Conservation (phyloP, 2,329 filamentous ascomycete genomes). For the Iodosphaeria phyllophila region DNA sequence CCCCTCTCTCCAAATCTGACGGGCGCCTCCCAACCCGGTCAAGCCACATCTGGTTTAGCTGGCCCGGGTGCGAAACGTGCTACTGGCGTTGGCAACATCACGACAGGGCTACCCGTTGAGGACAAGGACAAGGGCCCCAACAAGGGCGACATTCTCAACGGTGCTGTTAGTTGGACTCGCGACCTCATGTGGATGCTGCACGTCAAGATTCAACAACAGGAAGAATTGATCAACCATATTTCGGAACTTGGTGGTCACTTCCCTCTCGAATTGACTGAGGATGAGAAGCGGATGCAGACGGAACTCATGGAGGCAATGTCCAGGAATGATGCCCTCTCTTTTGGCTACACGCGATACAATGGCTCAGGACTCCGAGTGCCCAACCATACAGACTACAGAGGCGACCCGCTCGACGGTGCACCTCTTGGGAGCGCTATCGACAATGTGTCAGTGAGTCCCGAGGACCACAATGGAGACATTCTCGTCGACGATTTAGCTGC, state of each 20-base stretch:
- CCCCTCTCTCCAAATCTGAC: constrained; percentile 70
- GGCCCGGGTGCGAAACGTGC: constrained; percentile 71
- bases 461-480: constrained; percentile 17
- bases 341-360: constrained; percentile 66
- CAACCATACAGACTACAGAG: constrained; percentile 79
- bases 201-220: constrained; percentile 73
- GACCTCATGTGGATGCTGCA: constrained; percentile 97
- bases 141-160: constrained; percentile 96
- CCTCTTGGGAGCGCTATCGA: constrained; percentile 18
- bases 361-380: constrained; percentile 82
- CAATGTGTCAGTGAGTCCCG: constrained; percentile 33
- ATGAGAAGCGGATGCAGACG: constrained; percentile 88
- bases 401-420: constrained; percentile 47
- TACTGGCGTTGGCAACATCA: constrained; percentile 65
- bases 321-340: constrained; percentile 58
- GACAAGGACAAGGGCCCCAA: constrained; percentile 98
- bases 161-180: constrained; percentile 88
- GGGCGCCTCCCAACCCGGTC: constrained; percentile 47
- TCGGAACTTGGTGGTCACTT: constrained; percentile 53
- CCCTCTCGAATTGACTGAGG: constrained; percentile 72
- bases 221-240: constrained; percentile 65
- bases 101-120: constrained; percentile 78
- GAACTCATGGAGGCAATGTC: constrained; percentile 76
- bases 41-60: constrained; percentile 73
- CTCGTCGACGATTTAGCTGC: constrained; percentile 27